A percentile compares a stretch with the other conserved stretches of the same genome.
These are phyloP conservation scores for Russula griseocarnosa DNA, from an alignment of 768 basidiomycete genomes.

Conservation along the genomic window DNA sequence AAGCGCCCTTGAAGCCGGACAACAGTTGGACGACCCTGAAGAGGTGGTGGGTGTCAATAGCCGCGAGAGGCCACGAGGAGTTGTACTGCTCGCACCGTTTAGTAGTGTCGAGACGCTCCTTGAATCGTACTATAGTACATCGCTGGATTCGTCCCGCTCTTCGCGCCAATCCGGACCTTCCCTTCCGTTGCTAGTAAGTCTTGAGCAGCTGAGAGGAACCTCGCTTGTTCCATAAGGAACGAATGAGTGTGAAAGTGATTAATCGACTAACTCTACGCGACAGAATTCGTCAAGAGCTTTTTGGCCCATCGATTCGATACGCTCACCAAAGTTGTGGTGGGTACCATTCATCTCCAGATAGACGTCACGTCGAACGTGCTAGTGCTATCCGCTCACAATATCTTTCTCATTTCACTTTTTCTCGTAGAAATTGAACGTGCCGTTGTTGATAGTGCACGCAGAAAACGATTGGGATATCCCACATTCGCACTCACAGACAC, in stretches of 20 bases:
- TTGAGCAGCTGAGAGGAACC: constrained; percentile 37
- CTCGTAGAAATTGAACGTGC: constrained; percentile 57
- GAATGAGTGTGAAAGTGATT: not conserved
- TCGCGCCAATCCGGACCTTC: constrained; percentile 64
- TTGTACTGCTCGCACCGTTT: constrained; percentile 44
- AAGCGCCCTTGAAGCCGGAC: constrained; percentile 35
- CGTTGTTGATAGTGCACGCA: constrained; percentile 71
- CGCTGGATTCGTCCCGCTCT: constrained; percentile 61
- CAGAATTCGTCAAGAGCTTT: constrained; percentile 54
- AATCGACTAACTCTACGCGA: not conserved
- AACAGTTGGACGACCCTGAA: not conserved
- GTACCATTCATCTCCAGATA: constrained; percentile 26
- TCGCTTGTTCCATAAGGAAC: not conserved
- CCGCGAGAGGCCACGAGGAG: constrained; percentile 38
- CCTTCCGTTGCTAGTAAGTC: constrained; percentile 62
- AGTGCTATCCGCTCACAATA: not conserved
- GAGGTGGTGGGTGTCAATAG: not conserved
- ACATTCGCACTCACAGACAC: constrained; percentile 57
- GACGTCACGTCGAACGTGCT: not conserved
- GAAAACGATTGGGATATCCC: constrained; percentile 73
- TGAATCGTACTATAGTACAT: constrained; percentile 66
- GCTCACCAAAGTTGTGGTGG: constrained; percentile 54
- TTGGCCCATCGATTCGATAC: constrained; percentile 61
- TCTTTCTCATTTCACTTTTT: not conserved
- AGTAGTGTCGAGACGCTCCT: constrained; percentile 44